phyloP scores from a whole-genome alignment of 257 asterid genomes.

The Hygrophila difformis region DNA sequence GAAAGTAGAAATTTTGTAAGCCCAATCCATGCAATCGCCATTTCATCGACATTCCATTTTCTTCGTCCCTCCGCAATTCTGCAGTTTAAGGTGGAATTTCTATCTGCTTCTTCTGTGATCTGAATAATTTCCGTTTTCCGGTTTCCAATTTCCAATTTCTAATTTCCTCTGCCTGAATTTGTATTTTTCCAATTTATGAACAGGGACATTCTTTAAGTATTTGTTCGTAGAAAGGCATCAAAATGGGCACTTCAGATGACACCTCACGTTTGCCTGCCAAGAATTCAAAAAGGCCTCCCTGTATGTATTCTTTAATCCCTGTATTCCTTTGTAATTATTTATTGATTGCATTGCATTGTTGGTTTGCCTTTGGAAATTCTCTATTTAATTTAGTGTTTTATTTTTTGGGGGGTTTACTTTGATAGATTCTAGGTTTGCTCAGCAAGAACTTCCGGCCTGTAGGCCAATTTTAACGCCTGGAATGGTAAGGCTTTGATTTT shows the following conservation, averaged over 20 bases:
- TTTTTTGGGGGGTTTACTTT: background rate
- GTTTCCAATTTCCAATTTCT: no score
- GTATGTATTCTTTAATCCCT: slow-evolving; percentile 12
- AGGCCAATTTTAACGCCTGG: slow-evolving; percentile 89
- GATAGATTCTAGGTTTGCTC: slow-evolving; percentile 84
- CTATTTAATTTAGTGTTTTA: no score
- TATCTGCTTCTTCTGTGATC: background rate
- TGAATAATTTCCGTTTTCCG: no score
- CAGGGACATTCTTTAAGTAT: slow-evolving; percentile 12
- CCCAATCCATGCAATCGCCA: no score
- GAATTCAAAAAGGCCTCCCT: slow-evolving; percentile 32
- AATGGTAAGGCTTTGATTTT: slow-evolving; percentile 32
- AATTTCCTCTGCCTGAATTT: background rate
- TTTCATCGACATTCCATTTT: slow-evolving; percentile 8
- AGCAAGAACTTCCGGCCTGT: slow-evolving; percentile 95
- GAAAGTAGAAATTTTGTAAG: no score
- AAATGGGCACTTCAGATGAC: slow-evolving; percentile 29
- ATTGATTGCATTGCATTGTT: no score
- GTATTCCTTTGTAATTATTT: background rate
- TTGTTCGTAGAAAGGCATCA: background rate
- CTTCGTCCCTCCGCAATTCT: slow-evolving; percentile 6
- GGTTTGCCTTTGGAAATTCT: no score
- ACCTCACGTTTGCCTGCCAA: slow-evolving; percentile 21
- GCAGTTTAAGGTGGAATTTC: background rate
- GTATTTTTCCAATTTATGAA: slow-evolving; percentile 5